phyloP scores from a whole-genome alignment of 345 rosid species.

The Camelina neglecta region DNA sequence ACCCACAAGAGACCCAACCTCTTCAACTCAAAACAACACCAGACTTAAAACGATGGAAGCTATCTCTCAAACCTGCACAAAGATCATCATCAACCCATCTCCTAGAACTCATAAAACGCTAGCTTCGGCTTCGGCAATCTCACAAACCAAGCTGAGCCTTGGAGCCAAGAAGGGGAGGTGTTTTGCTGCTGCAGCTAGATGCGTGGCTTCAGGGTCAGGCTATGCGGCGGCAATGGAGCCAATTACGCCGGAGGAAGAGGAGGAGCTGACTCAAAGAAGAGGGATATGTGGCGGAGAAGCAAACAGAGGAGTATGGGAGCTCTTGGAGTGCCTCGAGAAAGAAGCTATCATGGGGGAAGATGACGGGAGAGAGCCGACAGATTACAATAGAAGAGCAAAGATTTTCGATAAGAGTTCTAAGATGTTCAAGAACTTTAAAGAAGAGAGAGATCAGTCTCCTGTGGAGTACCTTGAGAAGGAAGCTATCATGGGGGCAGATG shows the following conservation, averaged over 20 bases:
- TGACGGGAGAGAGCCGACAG: constrained; percentile 66
- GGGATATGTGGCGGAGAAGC: constrained; percentile 54
- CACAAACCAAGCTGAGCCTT: constrained; percentile 12
- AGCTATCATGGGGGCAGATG: constrained; percentile 86
- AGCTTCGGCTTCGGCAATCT: not conserved
- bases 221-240: constrained; percentile 42
- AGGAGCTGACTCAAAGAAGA: constrained; percentile 51
- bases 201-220: constrained; percentile 41
- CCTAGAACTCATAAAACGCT: constrained; percentile 16
- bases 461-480: constrained; percentile 78
- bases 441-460: constrained; percentile 34
- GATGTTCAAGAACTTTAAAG: constrained; percentile 68
- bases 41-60: constrained; percentile 30
- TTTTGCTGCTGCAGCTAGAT: constrained; percentile 15
- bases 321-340: constrained; percentile 72
- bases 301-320: constrained; percentile 52
- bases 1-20: constrained; percentile 19
- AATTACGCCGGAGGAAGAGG: constrained; percentile 46
- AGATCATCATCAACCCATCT: constrained; percentile 32
- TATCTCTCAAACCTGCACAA: constrained; percentile 31
- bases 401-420: constrained; percentile 71
- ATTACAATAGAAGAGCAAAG: constrained; percentile 81
- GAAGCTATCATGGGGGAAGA: constrained; percentile 95
- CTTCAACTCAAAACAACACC: not conserved
- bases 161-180: constrained; percentile 8